Base-by-base conservation (phyloP, 345 rosid species). In the Raphanus sativus region DNA sequence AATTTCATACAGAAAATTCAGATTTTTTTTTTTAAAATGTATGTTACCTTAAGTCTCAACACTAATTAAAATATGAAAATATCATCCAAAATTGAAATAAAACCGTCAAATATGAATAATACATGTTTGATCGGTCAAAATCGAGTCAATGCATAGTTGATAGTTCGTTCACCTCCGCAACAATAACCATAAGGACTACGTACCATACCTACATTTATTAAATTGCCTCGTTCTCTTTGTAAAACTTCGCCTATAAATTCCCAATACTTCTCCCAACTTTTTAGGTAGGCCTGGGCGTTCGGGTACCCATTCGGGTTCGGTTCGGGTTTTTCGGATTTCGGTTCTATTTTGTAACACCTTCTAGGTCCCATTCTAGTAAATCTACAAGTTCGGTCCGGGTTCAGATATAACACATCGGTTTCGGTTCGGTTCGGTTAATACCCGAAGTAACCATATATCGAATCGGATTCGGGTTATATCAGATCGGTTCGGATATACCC, bases 151-250 rank as follows among this genome's bases (percentile, higher is more conserved):
- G 72, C 17, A 65, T 48, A 48, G 55, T 48, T 48, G 54, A 63
- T 65, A 64, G 81, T 71, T 71, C 45, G 81, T 24, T 71, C 81
- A 77, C 67, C 81, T 54, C 67, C 72, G 13, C 81, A 71, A 71
- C 81, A 71, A 77, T 77, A 77, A 65, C 33, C 60, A 38, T 42
- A 59, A 3, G 64, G 56, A 55, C 70, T 34, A 64, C 36, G 54
- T 64, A 55, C 65, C 71, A 56, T 29, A 55, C 42, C 21, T 16
- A 17, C 54, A 65, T 21, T 65, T 77, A 42, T 42, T 65, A 71
- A 65, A 30, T 10, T 65, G 5, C 17, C 33, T 72, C 58, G 25
- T 16, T 67, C 74, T 71, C 66, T 77, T 58, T 40, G 9, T 52
- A 15, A 52, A 52, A 15, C 58, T 52, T 52, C 16, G 58, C 58